Base-by-base conservation (phyloP, 306 rosid species). In the Medicago ruthenica region DNA sequence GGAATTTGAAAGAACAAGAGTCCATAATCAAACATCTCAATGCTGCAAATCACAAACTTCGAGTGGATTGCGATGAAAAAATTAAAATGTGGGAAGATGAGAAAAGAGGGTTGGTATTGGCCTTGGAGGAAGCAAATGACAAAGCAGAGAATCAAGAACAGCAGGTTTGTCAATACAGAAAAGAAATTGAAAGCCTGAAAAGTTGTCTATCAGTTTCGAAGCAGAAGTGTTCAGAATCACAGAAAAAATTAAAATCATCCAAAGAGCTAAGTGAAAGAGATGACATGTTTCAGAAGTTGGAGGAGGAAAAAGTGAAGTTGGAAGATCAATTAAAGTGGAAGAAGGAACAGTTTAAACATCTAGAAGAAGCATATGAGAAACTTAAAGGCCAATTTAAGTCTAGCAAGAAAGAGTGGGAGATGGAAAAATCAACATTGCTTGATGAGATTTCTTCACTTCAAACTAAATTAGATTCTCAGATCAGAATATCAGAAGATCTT, bases 311-410 rank as follows among this genome's bases (percentile, higher is more conserved):
- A 45, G 78, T 81, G 70, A 85, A 87, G 77, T 45, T 87, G 69
- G 84, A 80, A 87, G 96, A 94, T 60, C 87, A 87, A 78, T 69
- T 94, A 31, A 90, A 92, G 79, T 92, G 95, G 98, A 92, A 90
- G 82, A 88, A 74, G 77, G 96, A 94, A 81, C 97, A 94, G 59
- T 87, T 94, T 79, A 79, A 61, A 18, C 94, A 94, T 80, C 80
- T 88, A 6, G 89, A 90, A 80, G 95, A 92, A 71, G 95, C 96
- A 20, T 86, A 87, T 70, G 80, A 84, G 13, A 89, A 88, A 74
- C 81, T 80, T 16, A 67, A 64, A 39, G 83, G 73, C 22, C 80
- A 87, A 61, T 82, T 87, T 74, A 87, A 44, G 87, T 77, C 61
- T 62, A 74, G 83, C 69, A 75, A 87, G 85, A 86, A 90, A 67